phyloP scores from a whole-genome alignment of 352 stramenopile species.

The Pythium monospermum region DNA sequence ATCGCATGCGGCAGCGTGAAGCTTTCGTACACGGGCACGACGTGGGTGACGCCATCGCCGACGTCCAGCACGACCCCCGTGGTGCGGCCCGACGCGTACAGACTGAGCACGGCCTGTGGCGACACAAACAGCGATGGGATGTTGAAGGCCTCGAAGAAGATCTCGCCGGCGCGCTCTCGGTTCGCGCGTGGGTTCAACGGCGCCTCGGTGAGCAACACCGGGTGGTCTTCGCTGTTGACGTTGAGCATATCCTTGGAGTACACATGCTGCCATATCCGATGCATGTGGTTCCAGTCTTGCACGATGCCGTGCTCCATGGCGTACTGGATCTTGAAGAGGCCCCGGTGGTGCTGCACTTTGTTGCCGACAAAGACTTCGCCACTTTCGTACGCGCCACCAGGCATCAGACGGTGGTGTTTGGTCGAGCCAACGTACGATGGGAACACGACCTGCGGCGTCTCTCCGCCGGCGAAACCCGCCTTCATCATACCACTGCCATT shows the following conservation, averaged over 20 bases:
- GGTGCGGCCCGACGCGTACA: constrained; percentile 87
- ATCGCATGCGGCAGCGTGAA: constrained; percentile 82
- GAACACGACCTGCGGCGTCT: constrained; percentile 75
- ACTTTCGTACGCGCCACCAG: constrained; percentile 72
- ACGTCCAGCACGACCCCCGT: constrained; percentile 86
- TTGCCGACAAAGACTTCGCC: constrained; percentile 74
- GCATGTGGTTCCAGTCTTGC: constrained; percentile 82
- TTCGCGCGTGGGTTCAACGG: constrained; percentile 72
- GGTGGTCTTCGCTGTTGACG: constrained; percentile 81
- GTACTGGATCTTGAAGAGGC: constrained; percentile 79
- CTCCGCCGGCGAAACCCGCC: constrained; percentile 72
- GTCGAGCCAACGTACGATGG: constrained; percentile 65
- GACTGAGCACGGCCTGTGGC: constrained; percentile 78
- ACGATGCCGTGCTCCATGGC: constrained; percentile 86
- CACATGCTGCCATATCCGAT: constrained; percentile 87
- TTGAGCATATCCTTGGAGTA: constrained; percentile 88
- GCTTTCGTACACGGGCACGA: constrained; percentile 83
- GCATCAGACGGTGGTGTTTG: constrained; percentile 83
- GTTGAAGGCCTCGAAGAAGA: constrained; percentile 88
- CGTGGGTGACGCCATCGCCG: constrained; percentile 83
- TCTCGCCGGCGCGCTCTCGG: constrained; percentile 67
- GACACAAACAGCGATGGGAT: constrained; percentile 84
- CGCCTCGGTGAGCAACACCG: constrained; percentile 80
- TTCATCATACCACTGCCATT: constrained; percentile 84
- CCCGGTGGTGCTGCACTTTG: constrained; percentile 72